These are phyloP conservation scores for Candida morakotiae DNA, from an alignment of 805 yeast species.

Conservation along the genomic window DNA sequence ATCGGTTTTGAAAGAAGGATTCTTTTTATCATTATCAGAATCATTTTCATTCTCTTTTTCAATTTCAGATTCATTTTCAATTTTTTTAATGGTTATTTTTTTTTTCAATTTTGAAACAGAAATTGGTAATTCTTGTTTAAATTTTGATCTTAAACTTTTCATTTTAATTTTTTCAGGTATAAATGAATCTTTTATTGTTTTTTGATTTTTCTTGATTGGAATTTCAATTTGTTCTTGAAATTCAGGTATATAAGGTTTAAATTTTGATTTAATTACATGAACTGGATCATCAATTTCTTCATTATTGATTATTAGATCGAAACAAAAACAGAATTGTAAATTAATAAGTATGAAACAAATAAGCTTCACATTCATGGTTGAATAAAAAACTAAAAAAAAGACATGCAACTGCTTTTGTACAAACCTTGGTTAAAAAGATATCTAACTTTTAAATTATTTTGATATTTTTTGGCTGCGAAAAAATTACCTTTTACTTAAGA, in stretches of 20 bases:
- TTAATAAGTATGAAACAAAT: too few species aligned
- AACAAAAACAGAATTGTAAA: neutral
- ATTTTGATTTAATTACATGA: constrained; percentile 6
- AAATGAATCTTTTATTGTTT: constrained; percentile 6
- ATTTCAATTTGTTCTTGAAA: constrained; percentile 7
- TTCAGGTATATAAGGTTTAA: constrained; percentile 8
- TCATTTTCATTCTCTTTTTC: neutral
- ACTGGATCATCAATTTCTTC: constrained; percentile 8
- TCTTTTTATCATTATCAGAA: neutral
- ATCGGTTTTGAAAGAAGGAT: neutral
- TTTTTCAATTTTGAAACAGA: neutral
- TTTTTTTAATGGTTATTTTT: neutral
- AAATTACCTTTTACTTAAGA: too few species aligned
- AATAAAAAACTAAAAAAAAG: too few species aligned
- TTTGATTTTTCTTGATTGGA: constrained; percentile 5
- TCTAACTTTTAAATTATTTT: too few species aligned
- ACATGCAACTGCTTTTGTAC: too few species aligned
- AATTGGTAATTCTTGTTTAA: constrained; percentile 2
- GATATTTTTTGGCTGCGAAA: too few species aligned
- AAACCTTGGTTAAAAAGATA: too few species aligned
- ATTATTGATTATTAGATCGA: constrained; percentile 6
- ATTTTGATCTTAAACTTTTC: constrained; percentile 4
- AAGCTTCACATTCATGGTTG: too few species aligned
- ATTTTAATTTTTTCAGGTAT: constrained; percentile 6
- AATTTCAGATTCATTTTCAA: neutral